Percentiles rank a stretch among this genome's conserved stretches.
Conservation (phyloP, 2,329 filamentous ascomycete species). For the Aspergillus proliferans region DNA sequence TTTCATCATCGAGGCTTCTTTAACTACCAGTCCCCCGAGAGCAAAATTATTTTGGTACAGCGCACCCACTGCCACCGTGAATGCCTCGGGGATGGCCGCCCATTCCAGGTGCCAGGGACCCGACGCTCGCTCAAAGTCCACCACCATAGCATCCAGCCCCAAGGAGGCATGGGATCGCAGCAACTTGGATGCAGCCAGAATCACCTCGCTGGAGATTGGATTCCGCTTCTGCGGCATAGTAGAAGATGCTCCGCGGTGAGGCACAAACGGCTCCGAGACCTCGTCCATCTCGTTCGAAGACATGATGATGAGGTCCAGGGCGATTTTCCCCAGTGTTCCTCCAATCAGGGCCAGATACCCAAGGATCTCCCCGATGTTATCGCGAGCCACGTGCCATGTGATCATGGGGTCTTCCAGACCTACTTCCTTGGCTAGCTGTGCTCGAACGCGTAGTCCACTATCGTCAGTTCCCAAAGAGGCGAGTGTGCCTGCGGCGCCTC, state of each 20-base stretch:
- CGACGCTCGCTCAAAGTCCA: slow-evolving; percentile 53
- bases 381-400: slow-evolving; percentile 53
- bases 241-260: slow-evolving; percentile 49
- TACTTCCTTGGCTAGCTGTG: slow-evolving; percentile 42
- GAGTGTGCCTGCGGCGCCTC: slow-evolving; percentile 51
- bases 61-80: slow-evolving; percentile 48
- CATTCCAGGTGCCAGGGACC: slow-evolving; percentile 57
- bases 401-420: slow-evolving; percentile 46
- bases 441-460: slow-evolving; percentile 44
- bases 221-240: slow-evolving; percentile 58
- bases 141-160: slow-evolving; percentile 52
- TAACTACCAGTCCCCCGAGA: slow-evolving; percentile 47
- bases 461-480: slow-evolving; percentile 47
- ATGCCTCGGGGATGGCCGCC: slow-evolving; percentile 50
- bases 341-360: slow-evolving; percentile 51
- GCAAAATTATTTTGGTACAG: slow-evolving; percentile 51
- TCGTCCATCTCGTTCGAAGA: slow-evolving; percentile 52
- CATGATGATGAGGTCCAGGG: slow-evolving; percentile 53
- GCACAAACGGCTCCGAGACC: slow-evolving; percentile 51
- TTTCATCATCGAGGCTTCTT: slow-evolving; percentile 43
- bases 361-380: slow-evolving; percentile 49
- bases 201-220: slow-evolving; percentile 53
- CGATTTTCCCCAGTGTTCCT: slow-evolving; percentile 50
- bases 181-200: slow-evolving; percentile 50
- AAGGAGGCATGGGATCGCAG: slow-evolving; percentile 48